A percentile compares a stretch with the other conserved stretches of the same genome.
These are phyloP conservation scores for Thelonectria olida DNA, from an alignment of 2,329 filamentous ascomycete genomes.

Conservation along the genomic window DNA sequence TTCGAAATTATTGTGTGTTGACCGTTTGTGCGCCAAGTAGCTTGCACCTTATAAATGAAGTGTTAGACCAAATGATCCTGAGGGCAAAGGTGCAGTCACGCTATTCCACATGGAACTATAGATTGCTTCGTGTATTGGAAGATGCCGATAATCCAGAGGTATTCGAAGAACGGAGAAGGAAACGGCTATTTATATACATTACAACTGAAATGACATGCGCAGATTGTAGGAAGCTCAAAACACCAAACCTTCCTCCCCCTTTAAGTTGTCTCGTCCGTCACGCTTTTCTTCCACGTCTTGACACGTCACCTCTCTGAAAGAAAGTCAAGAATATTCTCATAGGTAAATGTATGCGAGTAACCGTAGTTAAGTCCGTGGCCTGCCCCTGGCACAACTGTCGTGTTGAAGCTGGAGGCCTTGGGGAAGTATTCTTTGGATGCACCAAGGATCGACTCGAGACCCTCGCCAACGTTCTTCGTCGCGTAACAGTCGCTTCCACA, in stretches of 20 bases:
- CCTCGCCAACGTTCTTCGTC: conserved; percentile 48
- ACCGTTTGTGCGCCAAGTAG: no score
- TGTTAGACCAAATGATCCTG: no score
- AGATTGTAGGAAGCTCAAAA: neutral
- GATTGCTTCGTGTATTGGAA: no score
- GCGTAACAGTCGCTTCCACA: conserved; percentile 69
- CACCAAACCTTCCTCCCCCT: neutral
- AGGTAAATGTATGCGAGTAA: conserved; percentile 46
- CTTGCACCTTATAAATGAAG: no score
- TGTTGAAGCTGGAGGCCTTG: conserved; percentile 58
- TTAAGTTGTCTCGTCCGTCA: neutral
- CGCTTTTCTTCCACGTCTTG: neutral
- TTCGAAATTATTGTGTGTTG: no score
- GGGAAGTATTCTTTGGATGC: conserved; percentile 53
- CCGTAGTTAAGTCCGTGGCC: conserved; percentile 62
- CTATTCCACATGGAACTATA: no score
- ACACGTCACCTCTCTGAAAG: conserved; percentile 32
- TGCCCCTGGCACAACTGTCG: conserved; percentile 62
- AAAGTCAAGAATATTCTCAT: conserved; percentile 50
- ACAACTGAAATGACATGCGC: neutral
- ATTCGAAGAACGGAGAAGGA: no score
- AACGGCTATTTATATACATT: no score
- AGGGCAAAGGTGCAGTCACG: no score
- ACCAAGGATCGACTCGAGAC: conserved; percentile 54
- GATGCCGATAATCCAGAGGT: no score